Conservation (phyloP, 2,329 filamentous ascomycete species). For the Zasmidium citrigriseum region DNA sequence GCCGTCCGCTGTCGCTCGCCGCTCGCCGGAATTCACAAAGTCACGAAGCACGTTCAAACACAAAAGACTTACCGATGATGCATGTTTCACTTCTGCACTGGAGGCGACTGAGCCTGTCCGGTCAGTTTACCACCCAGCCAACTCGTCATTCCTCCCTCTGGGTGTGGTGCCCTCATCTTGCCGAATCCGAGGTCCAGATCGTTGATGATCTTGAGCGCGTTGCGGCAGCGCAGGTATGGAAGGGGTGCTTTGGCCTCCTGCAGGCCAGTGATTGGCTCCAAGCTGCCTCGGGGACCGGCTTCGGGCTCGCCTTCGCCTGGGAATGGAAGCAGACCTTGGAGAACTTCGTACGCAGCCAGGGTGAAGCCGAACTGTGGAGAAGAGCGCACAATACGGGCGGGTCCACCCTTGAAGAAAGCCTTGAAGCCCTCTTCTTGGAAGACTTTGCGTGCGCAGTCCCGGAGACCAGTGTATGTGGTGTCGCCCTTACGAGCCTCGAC, state of each 20-base stretch:
- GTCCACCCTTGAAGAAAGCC: conserved; percentile 98
- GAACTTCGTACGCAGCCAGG: conserved; percentile 88
- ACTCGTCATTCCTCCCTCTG: conserved; percentile 17
- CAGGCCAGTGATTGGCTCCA: conserved; percentile 65
- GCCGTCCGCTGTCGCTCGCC: neutral
- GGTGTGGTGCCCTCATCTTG: conserved; percentile 54
- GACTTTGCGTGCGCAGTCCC: conserved; percentile 82
- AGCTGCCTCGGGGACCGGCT: conserved; percentile 53
- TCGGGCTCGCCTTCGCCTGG: conserved; percentile 62
- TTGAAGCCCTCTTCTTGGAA: conserved; percentile 88
- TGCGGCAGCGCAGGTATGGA: conserved; percentile 73
- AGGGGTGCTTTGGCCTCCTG: conserved; percentile 64
- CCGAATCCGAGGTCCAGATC: conserved; percentile 95
- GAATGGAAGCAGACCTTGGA: conserved; percentile 79
- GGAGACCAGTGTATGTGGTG: conserved; percentile 78
- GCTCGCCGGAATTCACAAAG: neutral
- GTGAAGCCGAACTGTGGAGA: conserved; percentile 99
- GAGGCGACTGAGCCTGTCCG: conserved; percentile 1
- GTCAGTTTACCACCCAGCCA: conserved; percentile 9
- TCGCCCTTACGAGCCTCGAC: conserved; percentile 97
- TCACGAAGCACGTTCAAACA: neutral
- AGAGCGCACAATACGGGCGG: conserved; percentile 89
- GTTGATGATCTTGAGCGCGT: conserved; percentile 92
- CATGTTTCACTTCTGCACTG: conserved; percentile 1
- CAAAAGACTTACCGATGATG: neutral